Evolutionary conservation across 2,329 filamentous ascomycete species (phyloP), one percentile per base, ranked within the genome.

Genomic region (Chaetomium sp.): DNA sequence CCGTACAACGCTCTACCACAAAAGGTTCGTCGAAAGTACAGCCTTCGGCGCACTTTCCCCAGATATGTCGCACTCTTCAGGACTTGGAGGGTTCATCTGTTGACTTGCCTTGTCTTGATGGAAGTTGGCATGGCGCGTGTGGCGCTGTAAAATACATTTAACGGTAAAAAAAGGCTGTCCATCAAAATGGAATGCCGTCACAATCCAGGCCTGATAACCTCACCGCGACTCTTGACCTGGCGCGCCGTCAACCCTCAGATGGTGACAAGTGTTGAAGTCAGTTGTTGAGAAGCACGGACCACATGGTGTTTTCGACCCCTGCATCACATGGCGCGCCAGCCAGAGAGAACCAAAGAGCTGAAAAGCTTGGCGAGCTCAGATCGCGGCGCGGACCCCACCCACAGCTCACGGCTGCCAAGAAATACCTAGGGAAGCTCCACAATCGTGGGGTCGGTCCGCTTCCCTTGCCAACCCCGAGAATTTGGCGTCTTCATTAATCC

Each of bases 211-310:
- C 12, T 16, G 8, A 21, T 23, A 23, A 8, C 8, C 10, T 27
- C 19, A 57, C 27, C 2, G 6, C 21, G 3, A 45, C 2, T 29
- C 35, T 27, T 23, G 4, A 8, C 23, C 19, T 27, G 33, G 12
- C 13, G 21, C 35, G 33, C 5, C 12, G 33, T 25, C 33, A 9
- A 42, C 3, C n/a, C 31, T 3, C 31, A 27, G 33, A 51, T 35
- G 19, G 6, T 10, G 13, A n/a, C 25, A 31, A 47, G 19, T 6
- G 27, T 31, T 58, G 56, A 60, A 51, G 58, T 55, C 58, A 23
- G 25, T 60, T 33, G n/a, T 60, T 38, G 57, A 55, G 23, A 27
- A 23, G 59, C 59, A 61, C 59, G 31, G 59, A 61, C 59, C 59
- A 61, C 19, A 25, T 61, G 50, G 59, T 55, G 59, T 62, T 57